These are phyloP conservation scores for Voacanga thouarsii DNA, from an alignment of 257 asterid genomes.

Conservation along the genomic window DNA sequence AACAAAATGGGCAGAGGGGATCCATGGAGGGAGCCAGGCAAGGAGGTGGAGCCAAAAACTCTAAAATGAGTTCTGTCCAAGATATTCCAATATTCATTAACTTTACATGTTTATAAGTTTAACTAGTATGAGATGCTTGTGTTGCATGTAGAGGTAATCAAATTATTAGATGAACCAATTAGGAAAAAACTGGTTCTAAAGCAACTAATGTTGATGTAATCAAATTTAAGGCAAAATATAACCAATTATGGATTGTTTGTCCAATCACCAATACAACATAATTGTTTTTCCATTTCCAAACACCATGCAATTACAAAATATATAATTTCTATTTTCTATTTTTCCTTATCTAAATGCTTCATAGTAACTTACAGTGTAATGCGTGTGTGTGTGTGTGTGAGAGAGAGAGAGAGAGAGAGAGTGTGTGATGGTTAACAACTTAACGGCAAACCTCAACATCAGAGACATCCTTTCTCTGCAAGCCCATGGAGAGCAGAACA, in stretches of 20 bases:
- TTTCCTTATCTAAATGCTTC: not conserved
- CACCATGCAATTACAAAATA: not conserved
- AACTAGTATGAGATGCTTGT: not conserved
- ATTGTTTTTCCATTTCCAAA: not conserved
- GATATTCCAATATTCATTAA: not conserved
- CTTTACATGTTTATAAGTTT: not conserved
- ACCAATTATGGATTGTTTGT: not conserved
- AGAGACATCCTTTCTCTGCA: slow-evolving; percentile 70
- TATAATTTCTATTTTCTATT: not conserved
- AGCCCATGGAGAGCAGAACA: slow-evolving; percentile 78
- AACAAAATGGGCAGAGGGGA: not conserved
- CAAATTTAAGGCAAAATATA: not conserved
- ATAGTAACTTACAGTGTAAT: not conserved
- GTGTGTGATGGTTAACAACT: not conserved
- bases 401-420: too few relatives aligned
- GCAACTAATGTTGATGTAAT: not conserved
- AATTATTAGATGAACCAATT: not conserved
- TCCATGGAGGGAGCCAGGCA: not conserved
- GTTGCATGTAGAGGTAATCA: not conserved
- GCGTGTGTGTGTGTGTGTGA: too few relatives aligned
- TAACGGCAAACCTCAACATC: slow-evolving; percentile 54
- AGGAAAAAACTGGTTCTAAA: not conserved
- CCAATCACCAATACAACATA: not conserved
- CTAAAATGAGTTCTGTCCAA: not conserved
- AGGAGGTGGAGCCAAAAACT: not conserved